Conservation (phyloP, 306 rosid genomes). For the Crataegus laevigata region DNA sequence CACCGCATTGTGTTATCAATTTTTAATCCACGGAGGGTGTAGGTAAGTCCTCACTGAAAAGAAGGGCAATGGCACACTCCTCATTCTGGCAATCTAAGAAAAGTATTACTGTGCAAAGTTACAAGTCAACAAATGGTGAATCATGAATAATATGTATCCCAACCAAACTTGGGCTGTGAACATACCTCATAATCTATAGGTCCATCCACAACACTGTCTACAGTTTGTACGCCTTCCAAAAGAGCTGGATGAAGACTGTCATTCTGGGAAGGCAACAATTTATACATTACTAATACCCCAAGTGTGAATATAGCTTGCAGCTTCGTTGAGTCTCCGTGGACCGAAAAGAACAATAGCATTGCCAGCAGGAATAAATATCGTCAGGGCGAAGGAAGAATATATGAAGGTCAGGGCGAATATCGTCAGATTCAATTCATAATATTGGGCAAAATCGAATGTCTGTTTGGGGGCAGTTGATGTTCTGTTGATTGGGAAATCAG, state of each 20-base stretch:
- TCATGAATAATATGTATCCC: conserved; percentile 72
- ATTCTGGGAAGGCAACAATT: conserved; percentile 60
- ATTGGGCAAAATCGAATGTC: conserved; percentile 92
- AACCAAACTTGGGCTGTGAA: conserved; percentile 89
- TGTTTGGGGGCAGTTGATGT: conserved; percentile 84
- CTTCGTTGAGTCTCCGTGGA: conserved; percentile 85
- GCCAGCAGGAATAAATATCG: conserved; percentile 69
- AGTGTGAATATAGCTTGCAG: conserved; percentile 95
- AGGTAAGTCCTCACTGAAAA: neutral
- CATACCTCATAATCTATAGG: conserved; percentile 78
- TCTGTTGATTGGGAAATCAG: conserved; percentile 62
- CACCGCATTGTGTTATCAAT: no score
- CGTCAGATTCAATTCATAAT: conserved; percentile 86
- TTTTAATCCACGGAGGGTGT: neutral
- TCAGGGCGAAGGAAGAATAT: conserved; percentile 80
- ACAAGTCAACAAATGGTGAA: conserved; percentile 17
- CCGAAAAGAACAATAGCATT: conserved; percentile 92
- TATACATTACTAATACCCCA: conserved; percentile 61
- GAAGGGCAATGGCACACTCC: neutral
- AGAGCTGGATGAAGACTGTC: conserved; percentile 56
- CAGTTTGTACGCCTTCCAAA: conserved; percentile 71
- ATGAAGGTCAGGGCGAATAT: conserved; percentile 85
- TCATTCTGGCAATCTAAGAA: neutral
- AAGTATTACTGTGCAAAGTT: neutral
- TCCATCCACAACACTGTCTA: conserved; percentile 61